Conservation (phyloP, 257 asterid species). For the Vinca minor region DNA sequence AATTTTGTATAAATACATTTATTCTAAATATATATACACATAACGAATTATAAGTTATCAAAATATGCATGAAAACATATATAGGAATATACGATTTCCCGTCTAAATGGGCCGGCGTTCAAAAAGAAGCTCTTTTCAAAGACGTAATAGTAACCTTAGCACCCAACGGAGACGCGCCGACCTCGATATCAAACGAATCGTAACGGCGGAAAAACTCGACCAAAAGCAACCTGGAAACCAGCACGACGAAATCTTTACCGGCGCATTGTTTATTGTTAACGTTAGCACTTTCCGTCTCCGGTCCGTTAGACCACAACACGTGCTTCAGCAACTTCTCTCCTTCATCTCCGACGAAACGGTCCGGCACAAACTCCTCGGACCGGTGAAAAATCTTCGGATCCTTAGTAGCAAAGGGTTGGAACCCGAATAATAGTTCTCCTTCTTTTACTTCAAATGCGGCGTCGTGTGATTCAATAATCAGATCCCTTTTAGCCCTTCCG, state of each 20-base stretch:
- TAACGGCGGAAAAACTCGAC: constrained; percentile 83
- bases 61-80: too few species aligned
- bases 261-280: constrained; percentile 70
- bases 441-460: constrained; percentile 60
- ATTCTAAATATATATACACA: too few species aligned
- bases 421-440: constrained; percentile 69
- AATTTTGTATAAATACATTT: too few species aligned
- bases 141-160: constrained; percentile 57
- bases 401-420: constrained; percentile 73
- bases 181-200: constrained; percentile 68
- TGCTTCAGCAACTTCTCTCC: constrained; percentile 61
- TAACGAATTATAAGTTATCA: too few species aligned
- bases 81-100: too few species aligned
- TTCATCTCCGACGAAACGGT: constrained; percentile 55
- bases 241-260: constrained; percentile 79
- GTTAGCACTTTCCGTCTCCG: constrained; percentile 48
- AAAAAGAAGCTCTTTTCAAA: constrained; percentile 44
- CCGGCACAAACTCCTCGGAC: constrained; percentile 70
- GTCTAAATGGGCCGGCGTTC: too few species aligned
- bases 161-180: constrained; percentile 53
- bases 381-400: constrained; percentile 67
- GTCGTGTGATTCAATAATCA: constrained; percentile 67
- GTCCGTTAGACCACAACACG: constrained; percentile 85
- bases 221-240: constrained; percentile 60
- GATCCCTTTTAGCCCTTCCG: constrained; percentile 51